Percentiles rank a stretch among this genome's conserved stretches.
Conservation (phyloP, 768 basidiomycete species). For the Pleurotus sapidus region DNA sequence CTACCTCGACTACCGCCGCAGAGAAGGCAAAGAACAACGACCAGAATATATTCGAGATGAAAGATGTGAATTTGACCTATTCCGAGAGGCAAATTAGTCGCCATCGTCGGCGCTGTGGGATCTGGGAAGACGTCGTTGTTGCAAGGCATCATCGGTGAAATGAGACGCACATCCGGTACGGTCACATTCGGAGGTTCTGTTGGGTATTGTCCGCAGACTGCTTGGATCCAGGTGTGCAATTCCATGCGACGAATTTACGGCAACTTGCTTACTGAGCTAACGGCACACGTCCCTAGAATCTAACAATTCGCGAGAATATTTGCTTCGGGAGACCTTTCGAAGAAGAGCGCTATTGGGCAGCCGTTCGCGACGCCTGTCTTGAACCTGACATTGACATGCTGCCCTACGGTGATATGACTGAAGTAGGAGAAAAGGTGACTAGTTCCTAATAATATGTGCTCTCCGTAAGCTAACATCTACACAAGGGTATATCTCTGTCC, state of each 20-base stretch:
- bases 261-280: no score
- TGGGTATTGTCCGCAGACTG: constrained; percentile 81
- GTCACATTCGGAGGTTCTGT: constrained; percentile 75
- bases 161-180: constrained; percentile 66
- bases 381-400: constrained; percentile 80
- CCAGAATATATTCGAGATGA: constrained; percentile 58
- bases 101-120: constrained; percentile 84
- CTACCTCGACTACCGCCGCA: constrained; percentile 13
- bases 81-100: constrained; percentile 75
- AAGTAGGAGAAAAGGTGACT: constrained; percentile 70
- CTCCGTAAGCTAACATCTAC: constrained; percentile 2
- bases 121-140: constrained; percentile 68
- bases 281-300: constrained; percentile 42
- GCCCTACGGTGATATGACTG: constrained; percentile 74
- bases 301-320: constrained; percentile 87
- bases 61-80: constrained; percentile 62
- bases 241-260: constrained; percentile 2
- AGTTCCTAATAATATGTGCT: background rate
- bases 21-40: constrained; percentile 32
- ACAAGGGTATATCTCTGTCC: constrained; percentile 78
- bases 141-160: constrained; percentile 79
- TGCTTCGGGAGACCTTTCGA: constrained; percentile 85
- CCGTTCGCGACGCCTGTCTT: constrained; percentile 72
- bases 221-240: constrained; percentile 77
- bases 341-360: constrained; percentile 79